phyloP scores from a whole-genome alignment of 352 stramenopile species.

The Phytophthora cactorum region DNA sequence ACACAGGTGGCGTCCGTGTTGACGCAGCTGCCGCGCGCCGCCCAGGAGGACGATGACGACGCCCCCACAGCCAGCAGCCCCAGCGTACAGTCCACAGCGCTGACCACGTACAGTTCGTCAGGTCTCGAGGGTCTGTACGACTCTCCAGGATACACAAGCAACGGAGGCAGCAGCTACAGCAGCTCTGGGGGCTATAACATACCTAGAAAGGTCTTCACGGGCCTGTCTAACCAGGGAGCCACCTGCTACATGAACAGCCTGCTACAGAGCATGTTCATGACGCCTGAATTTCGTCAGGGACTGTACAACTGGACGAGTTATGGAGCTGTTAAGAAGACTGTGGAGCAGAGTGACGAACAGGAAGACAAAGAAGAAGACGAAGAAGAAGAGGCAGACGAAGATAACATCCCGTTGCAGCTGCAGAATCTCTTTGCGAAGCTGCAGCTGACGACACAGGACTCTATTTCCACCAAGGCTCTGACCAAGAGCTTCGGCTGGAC shows the following conservation, averaged over 20 bases:
- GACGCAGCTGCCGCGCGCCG: slow-evolving; percentile 36
- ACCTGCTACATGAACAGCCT: slow-evolving; percentile 96
- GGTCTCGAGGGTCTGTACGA: slow-evolving; percentile 66
- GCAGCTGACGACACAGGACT: slow-evolving; percentile 74
- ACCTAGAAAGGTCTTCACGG: slow-evolving; percentile 62
- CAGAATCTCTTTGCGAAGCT: slow-evolving; percentile 93
- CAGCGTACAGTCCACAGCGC: slow-evolving; percentile 48
- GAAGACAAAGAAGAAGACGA: slow-evolving; percentile 29
- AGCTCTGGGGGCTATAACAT: slow-evolving; percentile 26
- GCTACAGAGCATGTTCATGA: slow-evolving; percentile 93
- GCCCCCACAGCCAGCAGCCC: slow-evolving; percentile 12
- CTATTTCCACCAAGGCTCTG: slow-evolving; percentile 84
- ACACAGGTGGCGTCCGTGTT: slow-evolving; percentile 42
- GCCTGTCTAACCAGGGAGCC: slow-evolving; percentile 89
- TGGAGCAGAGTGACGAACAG: slow-evolving; percentile 2
- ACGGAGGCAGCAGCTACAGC: slow-evolving; percentile 37
- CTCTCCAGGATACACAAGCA: slow-evolving; percentile 44
- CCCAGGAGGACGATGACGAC: slow-evolving; percentile 21
- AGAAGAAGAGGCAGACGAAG: slow-evolving; percentile 66
- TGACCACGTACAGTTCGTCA: slow-evolving; percentile 53
- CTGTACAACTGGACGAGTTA: slow-evolving; percentile 71
- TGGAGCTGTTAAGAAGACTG: slow-evolving; percentile 13
- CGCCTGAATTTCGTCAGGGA: slow-evolving; percentile 84
- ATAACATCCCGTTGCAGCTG: slow-evolving; percentile 90
- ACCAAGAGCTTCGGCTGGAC: slow-evolving; percentile 94